These are phyloP conservation scores for Pyrenula aspistea DNA, from an alignment of 495 filamentous ascomycete genomes.

Conservation along the genomic window DNA sequence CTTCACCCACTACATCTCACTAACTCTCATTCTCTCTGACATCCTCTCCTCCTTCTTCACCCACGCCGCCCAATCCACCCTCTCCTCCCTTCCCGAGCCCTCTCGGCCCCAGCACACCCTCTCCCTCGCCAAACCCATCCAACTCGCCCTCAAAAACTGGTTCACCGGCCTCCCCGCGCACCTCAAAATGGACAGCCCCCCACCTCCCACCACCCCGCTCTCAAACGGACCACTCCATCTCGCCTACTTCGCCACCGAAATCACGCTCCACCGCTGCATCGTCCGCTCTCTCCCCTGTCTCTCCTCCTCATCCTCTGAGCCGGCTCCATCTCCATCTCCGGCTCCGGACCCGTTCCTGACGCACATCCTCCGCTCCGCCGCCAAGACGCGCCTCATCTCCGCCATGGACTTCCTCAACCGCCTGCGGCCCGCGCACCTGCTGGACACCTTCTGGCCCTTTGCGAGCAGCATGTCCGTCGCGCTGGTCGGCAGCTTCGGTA, in stretches of 20 bases:
- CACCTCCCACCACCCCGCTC: slow-evolving; percentile 26
- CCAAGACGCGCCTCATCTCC: slow-evolving; percentile 43
- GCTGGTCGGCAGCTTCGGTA: slow-evolving; percentile 41
- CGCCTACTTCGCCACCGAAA: slow-evolving; percentile 49
- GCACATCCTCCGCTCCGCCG: slow-evolving; percentile 88
- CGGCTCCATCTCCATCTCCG: not conserved
- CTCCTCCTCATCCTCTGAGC: too few relatives aligned
- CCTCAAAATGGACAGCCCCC: slow-evolving; percentile 38
- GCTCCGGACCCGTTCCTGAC: slow-evolving; percentile 45
- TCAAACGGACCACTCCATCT: slow-evolving; percentile 45
- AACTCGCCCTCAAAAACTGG: slow-evolving; percentile 48
- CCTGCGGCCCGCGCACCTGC: slow-evolving; percentile 37
- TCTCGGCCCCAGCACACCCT: slow-evolving; percentile 18
- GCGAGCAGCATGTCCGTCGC: slow-evolving; percentile 41
- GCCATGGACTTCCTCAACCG: slow-evolving; percentile 49
- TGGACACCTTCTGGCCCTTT: slow-evolving; percentile 41
- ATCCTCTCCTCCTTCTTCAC: slow-evolving; percentile 52
- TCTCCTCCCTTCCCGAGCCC: slow-evolving; percentile 4
- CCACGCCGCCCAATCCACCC: slow-evolving; percentile 39
- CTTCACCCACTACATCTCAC: slow-evolving; percentile 46
- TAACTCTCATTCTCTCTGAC: slow-evolving; percentile 49
- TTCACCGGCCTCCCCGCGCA: slow-evolving; percentile 38
- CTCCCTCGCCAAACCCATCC: slow-evolving; percentile 48
- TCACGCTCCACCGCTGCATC: slow-evolving; percentile 49
- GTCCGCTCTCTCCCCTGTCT: slow-evolving; percentile 38